Conservation (phyloP, 495 filamentous ascomycete genomes). For the Aspergillus campestris region DNA sequence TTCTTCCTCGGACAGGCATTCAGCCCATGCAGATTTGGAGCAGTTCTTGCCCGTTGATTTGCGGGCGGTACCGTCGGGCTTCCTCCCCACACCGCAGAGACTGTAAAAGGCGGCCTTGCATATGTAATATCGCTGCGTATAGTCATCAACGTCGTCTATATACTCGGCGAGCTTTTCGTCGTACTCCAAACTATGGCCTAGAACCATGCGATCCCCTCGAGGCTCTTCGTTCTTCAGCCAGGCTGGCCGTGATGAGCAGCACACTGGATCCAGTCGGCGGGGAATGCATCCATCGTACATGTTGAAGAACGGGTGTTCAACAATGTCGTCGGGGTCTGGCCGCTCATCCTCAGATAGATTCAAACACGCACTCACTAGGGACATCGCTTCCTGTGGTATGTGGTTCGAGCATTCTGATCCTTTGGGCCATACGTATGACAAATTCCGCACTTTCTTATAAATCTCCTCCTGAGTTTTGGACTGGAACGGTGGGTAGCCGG, state of each 20-base stretch:
- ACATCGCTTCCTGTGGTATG: constrained; percentile 59
- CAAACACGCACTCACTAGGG: constrained; percentile 66
- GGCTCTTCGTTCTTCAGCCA: constrained; percentile 39
- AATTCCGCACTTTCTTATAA: constrained; percentile 62
- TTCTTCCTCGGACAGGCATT: constrained; percentile 63
- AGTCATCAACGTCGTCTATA: constrained; percentile 33
- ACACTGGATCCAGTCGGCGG: constrained; percentile 33
- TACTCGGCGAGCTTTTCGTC: constrained; percentile 35
- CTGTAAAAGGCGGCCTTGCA: constrained; percentile 40
- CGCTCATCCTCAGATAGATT: constrained; percentile 63
- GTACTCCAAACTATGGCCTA: constrained; percentile 37
- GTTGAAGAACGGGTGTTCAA: constrained; percentile 75
- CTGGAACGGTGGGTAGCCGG: constrained; percentile 83
- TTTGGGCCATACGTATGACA: constrained; percentile 71
- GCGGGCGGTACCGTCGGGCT: constrained; percentile 34
- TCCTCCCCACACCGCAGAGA: constrained; percentile 43
- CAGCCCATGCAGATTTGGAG: constrained; percentile 55
- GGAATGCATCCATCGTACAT: constrained; percentile 49
- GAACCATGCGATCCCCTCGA: constrained; percentile 39
- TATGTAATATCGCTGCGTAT: constrained; percentile 31
- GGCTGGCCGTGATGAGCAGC: constrained; percentile 32
- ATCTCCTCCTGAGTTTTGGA: constrained; percentile 81
- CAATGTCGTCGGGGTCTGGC: constrained; percentile 71
- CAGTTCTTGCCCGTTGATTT: constrained; percentile 34
- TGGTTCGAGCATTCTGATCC: constrained; percentile 37